phyloP scores from a whole-genome alignment of 129 eudicot species.

The Flaveria brownii region DNA sequence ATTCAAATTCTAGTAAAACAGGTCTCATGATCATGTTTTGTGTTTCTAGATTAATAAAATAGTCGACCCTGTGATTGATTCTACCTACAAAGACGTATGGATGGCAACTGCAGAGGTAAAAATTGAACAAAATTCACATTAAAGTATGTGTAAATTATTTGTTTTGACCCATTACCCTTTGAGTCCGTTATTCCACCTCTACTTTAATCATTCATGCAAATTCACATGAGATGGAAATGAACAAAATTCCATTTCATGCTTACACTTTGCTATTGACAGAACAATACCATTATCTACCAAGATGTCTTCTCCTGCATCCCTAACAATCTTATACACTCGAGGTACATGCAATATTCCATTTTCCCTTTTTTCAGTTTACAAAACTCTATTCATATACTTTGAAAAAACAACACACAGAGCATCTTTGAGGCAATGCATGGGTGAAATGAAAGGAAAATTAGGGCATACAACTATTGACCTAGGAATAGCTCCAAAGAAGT shows the following conservation, averaged over 20 bases:
- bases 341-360: constrained; percentile 47
- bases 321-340: constrained; percentile 84
- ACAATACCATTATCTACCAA: constrained; percentile 94
- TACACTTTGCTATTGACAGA: constrained; percentile 50
- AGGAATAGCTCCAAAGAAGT: constrained; percentile 85
- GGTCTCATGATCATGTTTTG: constrained; percentile 3
- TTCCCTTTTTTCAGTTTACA: not conserved
- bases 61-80: constrained; percentile 76
- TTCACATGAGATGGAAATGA: not conserved
- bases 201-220: not conserved
- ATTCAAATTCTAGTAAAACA: not conserved
- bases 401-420: constrained; percentile 43
- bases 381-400: not conserved
- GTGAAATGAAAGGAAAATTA: constrained; percentile 64
- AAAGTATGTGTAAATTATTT: not conserved
- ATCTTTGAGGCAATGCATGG: constrained; percentile 80
- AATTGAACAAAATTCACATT: not conserved
- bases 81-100: constrained; percentile 97
- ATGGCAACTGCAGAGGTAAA: constrained; percentile 93
- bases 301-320: constrained; percentile 96
- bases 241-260: constrained; percentile 9
- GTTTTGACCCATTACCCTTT: not conserved
- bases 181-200: not conserved
- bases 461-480: constrained; percentile 85
- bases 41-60: constrained; percentile 59